phyloP scores from a whole-genome alignment of 2,329 filamentous ascomycete genomes.

The Pseudocercospora pini-densiflorae region DNA sequence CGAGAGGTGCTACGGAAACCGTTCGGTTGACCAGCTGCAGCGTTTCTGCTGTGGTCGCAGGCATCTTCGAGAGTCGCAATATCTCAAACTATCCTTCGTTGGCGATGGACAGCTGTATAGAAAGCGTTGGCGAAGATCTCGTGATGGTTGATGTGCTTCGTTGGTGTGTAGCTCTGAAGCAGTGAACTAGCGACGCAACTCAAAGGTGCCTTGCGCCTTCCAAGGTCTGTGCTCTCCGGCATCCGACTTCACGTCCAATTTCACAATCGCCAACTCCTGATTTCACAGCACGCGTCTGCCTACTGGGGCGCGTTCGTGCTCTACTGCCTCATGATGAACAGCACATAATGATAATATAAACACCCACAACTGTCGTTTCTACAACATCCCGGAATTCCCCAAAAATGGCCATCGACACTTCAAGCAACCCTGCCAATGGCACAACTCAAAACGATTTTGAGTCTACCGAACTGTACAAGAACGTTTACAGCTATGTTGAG shows the following conservation, averaged over 20 bases:
- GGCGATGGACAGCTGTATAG: neutral
- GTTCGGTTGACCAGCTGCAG: slow-evolving; percentile 91
- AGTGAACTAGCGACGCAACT: neutral
- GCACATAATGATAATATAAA: neutral
- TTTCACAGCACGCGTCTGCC: neutral
- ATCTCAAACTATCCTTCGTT: neutral
- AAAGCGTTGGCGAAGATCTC: neutral
- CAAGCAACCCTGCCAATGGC: neutral
- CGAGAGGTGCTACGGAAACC: slow-evolving; percentile 95
- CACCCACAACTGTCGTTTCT: neutral
- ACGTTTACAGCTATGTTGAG: slow-evolving; percentile 63
- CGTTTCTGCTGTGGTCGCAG: slow-evolving; percentile 94
- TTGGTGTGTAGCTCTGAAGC: neutral
- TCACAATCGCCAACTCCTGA: neutral
- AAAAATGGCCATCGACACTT: slow-evolving; percentile 4
- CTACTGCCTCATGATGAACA: neutral
- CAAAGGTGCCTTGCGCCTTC: neutral
- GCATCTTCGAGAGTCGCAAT: slow-evolving; percentile 65
- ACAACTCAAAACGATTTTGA: slow-evolving; percentile 32
- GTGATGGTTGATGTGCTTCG: neutral
- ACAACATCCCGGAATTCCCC: neutral
- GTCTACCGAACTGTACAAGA: slow-evolving; percentile 36
- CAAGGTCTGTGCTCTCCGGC: neutral
- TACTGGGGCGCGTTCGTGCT: neutral
- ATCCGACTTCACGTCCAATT: slow-evolving; percentile 10